phyloP scores from a whole-genome alignment of 495 filamentous ascomycete genomes.

The Letharia lupina region DNA sequence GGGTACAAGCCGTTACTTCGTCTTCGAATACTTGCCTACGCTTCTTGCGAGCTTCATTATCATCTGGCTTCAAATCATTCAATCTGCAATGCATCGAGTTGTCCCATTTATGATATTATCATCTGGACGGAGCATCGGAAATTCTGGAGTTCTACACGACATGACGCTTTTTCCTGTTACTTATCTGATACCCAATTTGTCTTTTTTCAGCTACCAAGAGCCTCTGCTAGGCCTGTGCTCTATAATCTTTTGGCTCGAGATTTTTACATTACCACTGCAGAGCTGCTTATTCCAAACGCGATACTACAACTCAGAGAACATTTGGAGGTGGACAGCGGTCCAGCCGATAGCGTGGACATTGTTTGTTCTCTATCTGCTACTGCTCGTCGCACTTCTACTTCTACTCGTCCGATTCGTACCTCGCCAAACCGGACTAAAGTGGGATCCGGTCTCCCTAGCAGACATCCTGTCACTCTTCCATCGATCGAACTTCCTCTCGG shows the following conservation, averaged over 20 bases:
- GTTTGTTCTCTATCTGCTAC: constrained; percentile 60
- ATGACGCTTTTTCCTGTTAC: constrained; percentile 39
- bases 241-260: constrained; percentile 52
- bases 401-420: constrained; percentile 40
- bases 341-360: constrained; percentile 71
- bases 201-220: constrained; percentile 49
- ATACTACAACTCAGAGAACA: constrained; percentile 34
- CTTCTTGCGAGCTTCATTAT: constrained; percentile 64
- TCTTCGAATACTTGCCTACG: constrained; percentile 77
- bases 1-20: constrained; percentile 67
- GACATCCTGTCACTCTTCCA: constrained; percentile 69
- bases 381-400: constrained; percentile 50
- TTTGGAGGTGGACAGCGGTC: constrained; percentile 72
- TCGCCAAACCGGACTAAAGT: constrained; percentile 64
- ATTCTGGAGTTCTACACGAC: constrained; percentile 34
- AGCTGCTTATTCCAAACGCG: constrained; percentile 55
- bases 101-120: constrained; percentile 71
- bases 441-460: constrained; percentile 74
- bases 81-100: constrained; percentile 66
- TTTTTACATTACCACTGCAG: constrained; percentile 57
- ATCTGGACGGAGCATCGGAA: constrained; percentile 36
- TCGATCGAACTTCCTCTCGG: constrained; percentile 64
- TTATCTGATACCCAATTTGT: constrained; percentile 52
- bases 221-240: constrained; percentile 46
- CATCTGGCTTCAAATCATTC: constrained; percentile 64